phyloP scores from a whole-genome alignment of 768 basidiomycete genomes.

The Tricholoma furcatifolium region DNA sequence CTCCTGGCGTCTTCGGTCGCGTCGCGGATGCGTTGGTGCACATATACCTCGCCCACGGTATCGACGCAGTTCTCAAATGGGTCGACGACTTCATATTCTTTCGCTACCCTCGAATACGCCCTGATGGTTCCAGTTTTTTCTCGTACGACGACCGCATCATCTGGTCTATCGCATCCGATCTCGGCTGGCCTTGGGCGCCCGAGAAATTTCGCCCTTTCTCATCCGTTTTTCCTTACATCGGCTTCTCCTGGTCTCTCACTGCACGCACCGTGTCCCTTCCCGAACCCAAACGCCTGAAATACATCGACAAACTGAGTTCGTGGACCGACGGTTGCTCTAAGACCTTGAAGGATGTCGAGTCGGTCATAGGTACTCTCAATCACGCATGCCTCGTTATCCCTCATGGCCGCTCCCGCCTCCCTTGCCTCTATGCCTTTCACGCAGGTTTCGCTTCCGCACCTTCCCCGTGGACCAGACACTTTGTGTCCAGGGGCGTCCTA shows the following conservation, averaged over 20 bases:
- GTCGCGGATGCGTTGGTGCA: conserved; percentile 29
- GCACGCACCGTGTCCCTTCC: conserved; percentile 30
- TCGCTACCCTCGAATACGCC: conserved; percentile 10
- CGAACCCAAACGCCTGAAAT: conserved; percentile 25
- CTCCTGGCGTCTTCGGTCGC: conserved; percentile 27
- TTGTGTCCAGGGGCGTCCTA: conserved; percentile 13
- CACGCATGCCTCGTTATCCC: conserved; percentile 33
- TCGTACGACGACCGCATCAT: conserved; percentile 22
- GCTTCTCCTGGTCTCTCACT: conserved; percentile 32
- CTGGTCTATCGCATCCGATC: conserved; percentile 16
- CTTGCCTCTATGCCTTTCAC: conserved; percentile 25
- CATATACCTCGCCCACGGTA: too few species aligned
- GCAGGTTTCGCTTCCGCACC: conserved; percentile 19
- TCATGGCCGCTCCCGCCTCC: conserved; percentile 27
- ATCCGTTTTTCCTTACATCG: conserved; percentile 37
- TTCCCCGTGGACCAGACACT: conserved; percentile 12
- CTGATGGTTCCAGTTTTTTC: conserved; percentile 2
- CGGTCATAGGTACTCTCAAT: conserved; percentile 31
- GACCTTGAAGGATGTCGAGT: conserved; percentile 21
- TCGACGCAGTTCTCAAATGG: too few species aligned
- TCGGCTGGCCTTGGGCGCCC: conserved; percentile 36
- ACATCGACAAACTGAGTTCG: conserved; percentile 20
- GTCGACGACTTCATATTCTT: conserved; percentile 36
- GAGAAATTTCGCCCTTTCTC: conserved; percentile 28
- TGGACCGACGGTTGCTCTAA: conserved; percentile 17